A percentile compares a stretch with the other conserved stretches of the same genome.
Conservation (phyloP, 2,329 filamentous ascomycete species). For the Hypoxylon sp. region DNA sequence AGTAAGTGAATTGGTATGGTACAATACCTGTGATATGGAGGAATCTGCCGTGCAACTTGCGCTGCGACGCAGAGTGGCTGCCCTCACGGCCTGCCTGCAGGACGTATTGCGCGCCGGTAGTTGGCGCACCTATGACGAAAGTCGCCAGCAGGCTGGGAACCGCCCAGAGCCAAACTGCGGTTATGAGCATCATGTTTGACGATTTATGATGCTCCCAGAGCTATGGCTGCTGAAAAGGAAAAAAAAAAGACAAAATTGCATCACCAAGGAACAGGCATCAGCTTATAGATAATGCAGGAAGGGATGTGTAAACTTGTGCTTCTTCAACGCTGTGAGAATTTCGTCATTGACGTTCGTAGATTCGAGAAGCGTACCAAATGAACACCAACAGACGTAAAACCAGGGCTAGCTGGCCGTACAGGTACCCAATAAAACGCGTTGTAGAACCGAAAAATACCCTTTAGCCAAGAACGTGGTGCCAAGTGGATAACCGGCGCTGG, state of each 20-base stretch:
- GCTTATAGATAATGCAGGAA: constrained; percentile 24
- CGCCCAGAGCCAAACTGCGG: constrained; percentile 42
- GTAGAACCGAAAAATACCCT: constrained; percentile 11
- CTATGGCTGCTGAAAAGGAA: constrained; percentile 19
- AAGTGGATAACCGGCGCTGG: constrained; percentile 35
- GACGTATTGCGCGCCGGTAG: constrained; percentile 48
- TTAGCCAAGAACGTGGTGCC: constrained; percentile 32
- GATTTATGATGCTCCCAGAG: constrained; percentile 39
- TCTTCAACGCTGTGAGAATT: constrained; percentile 30
- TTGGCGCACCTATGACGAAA: constrained; percentile 49
- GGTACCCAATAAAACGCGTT: constrained; percentile 38
- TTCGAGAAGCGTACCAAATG: constrained; percentile 38
- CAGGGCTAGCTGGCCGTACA: constrained; percentile 31
- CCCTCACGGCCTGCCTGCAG: constrained; percentile 48
- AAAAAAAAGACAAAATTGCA: constrained; percentile 25
- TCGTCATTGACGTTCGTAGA: constrained; percentile 35
- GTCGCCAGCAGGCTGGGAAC: constrained; percentile 50
- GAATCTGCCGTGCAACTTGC: constrained; percentile 79
- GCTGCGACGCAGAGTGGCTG: constrained; percentile 49
- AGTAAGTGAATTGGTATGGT: background rate
- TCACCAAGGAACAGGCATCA: constrained; percentile 11
- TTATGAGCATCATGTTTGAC: constrained; percentile 47
- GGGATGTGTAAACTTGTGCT: constrained; percentile 25
- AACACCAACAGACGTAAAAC: constrained; percentile 33
- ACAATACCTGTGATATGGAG: constrained; percentile 85